These are phyloP conservation scores for Phaffomyces antillensis DNA, from an alignment of 805 yeast species.

Conservation along the genomic window DNA sequence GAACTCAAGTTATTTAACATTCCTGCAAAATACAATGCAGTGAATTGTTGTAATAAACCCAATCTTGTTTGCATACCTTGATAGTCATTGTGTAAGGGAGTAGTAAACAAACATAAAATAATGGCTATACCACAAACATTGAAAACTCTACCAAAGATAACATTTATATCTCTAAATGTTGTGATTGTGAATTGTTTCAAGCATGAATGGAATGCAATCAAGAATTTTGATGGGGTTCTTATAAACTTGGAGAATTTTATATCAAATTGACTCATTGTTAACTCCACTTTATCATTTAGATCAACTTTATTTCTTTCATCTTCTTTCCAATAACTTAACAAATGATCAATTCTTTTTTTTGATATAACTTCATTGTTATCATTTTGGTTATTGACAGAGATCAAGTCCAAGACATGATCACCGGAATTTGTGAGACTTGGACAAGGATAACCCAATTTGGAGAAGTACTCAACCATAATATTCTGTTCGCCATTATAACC, in stretches of 20 bases:
- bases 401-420: slow-evolving; percentile 66
- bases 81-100: slow-evolving; percentile 42
- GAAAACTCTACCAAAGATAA: slow-evolving; percentile 54
- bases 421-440: slow-evolving; percentile 65
- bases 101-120: slow-evolving; percentile 61
- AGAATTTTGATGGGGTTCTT: slow-evolving; percentile 14
- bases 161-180: slow-evolving; percentile 44
- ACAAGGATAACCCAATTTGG: slow-evolving; percentile 42
- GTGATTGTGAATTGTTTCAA: slow-evolving; percentile 15
- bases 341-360: slow-evolving; percentile 9
- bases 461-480: slow-evolving; percentile 43
- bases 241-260: slow-evolving; percentile 9
- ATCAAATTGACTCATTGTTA: slow-evolving; percentile 12
- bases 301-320: neutral
- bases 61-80: slow-evolving; percentile 58
- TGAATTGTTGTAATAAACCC: slow-evolving; percentile 69
- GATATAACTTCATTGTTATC: slow-evolving; percentile 11
- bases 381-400: slow-evolving; percentile 35
- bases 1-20: slow-evolving; percentile 71
- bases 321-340: slow-evolving; percentile 13
- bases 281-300: neutral
- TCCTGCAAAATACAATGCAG: slow-evolving; percentile 72
- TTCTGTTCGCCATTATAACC: slow-evolving; percentile 60
- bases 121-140: slow-evolving; percentile 65
- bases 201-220: slow-evolving; percentile 16